Evolutionary conservation across 1,284 basidiomycete species (phyloP).

Genomic region (Tilletia walkeri): DNA sequence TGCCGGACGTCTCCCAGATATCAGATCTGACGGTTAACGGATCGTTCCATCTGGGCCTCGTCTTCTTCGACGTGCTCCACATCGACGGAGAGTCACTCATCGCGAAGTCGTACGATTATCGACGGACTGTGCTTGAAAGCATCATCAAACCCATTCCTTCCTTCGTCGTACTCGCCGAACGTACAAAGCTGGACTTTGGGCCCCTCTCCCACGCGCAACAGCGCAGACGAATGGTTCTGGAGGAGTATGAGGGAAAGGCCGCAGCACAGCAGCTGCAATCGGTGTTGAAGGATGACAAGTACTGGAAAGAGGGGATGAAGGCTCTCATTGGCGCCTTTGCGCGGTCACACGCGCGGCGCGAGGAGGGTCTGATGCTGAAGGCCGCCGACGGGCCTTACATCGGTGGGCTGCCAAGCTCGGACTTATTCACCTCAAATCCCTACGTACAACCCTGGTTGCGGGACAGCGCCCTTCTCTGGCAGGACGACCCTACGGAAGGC

Average conservation of each 20-base stretch:
- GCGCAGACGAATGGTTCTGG: neutral
- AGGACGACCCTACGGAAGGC: neutral
- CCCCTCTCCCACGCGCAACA: neutral
- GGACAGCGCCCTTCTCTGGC: neutral
- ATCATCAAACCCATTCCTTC: constrained; percentile 1
- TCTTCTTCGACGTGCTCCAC: constrained; percentile 15
- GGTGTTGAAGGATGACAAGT: neutral
- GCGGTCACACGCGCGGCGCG: constrained; percentile 8
- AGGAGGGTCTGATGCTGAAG: constrained; percentile 9
- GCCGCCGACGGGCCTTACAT: constrained; percentile 8
- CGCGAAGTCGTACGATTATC: neutral
- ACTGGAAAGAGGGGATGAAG: neutral
- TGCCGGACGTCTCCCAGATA: neutral
- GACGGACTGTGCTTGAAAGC: neutral
- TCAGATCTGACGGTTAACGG: neutral
- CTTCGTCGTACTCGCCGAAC: constrained; percentile 9
- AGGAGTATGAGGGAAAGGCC: neutral
- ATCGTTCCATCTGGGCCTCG: constrained; percentile 6
- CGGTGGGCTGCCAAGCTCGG: neutral
- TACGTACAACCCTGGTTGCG: neutral
- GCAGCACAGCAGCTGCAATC: neutral
- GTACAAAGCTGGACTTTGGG: constrained; percentile 8
- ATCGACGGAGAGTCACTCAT: constrained; percentile 10
- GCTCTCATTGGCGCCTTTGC: neutral
- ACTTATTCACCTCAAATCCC: no score